Conservation (phyloP, 805 yeast species). For the Kodamaea nitidulidarum region DNA sequence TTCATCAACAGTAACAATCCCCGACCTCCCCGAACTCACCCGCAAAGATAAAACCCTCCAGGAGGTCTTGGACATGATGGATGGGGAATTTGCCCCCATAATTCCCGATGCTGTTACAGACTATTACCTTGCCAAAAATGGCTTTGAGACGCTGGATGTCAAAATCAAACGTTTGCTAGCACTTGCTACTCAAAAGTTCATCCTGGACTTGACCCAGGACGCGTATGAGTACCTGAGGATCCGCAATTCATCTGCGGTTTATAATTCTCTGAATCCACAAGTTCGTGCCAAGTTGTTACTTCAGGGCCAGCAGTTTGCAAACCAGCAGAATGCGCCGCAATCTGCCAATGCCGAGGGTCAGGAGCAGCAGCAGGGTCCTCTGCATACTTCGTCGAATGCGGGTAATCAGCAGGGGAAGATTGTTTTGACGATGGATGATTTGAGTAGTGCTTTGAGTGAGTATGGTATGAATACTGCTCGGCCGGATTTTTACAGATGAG, state of each 20-base stretch:
- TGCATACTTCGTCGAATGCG: constrained; percentile 37
- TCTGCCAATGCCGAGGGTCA: constrained; percentile 19
- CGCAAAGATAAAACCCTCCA: constrained; percentile 77
- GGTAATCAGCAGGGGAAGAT: constrained; percentile 67
- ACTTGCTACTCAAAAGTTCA: constrained; percentile 91
- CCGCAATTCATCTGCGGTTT: constrained; percentile 83
- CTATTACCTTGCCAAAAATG: constrained; percentile 80
- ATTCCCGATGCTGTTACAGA: constrained; percentile 97
- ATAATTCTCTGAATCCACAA: constrained; percentile 80
- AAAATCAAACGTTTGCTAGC: constrained; percentile 78
- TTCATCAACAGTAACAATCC: constrained; percentile 18
- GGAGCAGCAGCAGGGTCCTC: constrained; percentile 32
- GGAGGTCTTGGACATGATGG: constrained; percentile 85
- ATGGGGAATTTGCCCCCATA: constrained; percentile 76
- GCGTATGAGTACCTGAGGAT: constrained; percentile 95
- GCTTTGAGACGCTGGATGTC: constrained; percentile 74
- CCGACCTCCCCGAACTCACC: constrained; percentile 63
- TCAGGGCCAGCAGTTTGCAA: constrained; percentile 58
- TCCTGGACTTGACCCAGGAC: constrained; percentile 91
- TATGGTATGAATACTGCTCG: constrained; percentile 86
- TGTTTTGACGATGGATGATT: constrained; percentile 87
- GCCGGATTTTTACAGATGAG: constrained; percentile 90
- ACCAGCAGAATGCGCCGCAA: constrained; percentile 26
- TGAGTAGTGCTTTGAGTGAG: constrained; percentile 88
- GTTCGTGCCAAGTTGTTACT: constrained; percentile 73